Conservation (phyloP, 2,329 filamentous ascomycete genomes). For the Cercospora canescens region DNA sequence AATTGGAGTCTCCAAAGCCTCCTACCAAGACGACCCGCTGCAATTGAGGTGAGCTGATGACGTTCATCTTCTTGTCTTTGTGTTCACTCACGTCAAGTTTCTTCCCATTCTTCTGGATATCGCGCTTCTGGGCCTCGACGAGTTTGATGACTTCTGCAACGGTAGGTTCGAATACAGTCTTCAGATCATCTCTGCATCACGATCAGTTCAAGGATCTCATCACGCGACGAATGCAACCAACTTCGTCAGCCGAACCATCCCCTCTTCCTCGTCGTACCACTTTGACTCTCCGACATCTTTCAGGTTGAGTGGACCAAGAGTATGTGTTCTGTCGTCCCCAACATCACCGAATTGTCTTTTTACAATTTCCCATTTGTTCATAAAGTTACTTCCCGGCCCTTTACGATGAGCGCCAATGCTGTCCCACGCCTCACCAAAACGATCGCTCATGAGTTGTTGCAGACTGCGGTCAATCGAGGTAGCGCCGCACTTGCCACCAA, state of each 20-base stretch:
- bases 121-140: slow-evolving; percentile 2
- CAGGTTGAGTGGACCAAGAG: slow-evolving; percentile 4
- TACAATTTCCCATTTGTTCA: slow-evolving; percentile 18
- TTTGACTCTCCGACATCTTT: neutral
- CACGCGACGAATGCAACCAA: neutral
- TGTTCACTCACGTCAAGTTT: neutral
- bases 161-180: slow-evolving; percentile 10
- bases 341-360: slow-evolving; percentile 12
- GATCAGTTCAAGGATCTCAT: neutral
- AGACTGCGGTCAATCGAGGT: slow-evolving; percentile 21
- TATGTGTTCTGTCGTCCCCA: neutral
- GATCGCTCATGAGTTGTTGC: slow-evolving; percentile 16
- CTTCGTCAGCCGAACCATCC: slow-evolving; percentile 13
- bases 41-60: neutral
- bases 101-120: slow-evolving; percentile 2
- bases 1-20: slow-evolving; percentile 20
- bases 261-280: slow-evolving; percentile 14
- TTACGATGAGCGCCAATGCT: slow-evolving; percentile 9
- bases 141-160: slow-evolving; percentile 9
- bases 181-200: slow-evolving; percentile 7
- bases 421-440: slow-evolving; percentile 17
- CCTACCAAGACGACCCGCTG: slow-evolving; percentile 18
- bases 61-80: neutral
- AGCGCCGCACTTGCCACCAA: slow-evolving; percentile 20
- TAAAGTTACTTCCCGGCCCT: slow-evolving; percentile 16